These are phyloP conservation scores for Talaromyces verruculosus DNA, from an alignment of 2,329 filamentous ascomycete genomes.

Conservation along the genomic window DNA sequence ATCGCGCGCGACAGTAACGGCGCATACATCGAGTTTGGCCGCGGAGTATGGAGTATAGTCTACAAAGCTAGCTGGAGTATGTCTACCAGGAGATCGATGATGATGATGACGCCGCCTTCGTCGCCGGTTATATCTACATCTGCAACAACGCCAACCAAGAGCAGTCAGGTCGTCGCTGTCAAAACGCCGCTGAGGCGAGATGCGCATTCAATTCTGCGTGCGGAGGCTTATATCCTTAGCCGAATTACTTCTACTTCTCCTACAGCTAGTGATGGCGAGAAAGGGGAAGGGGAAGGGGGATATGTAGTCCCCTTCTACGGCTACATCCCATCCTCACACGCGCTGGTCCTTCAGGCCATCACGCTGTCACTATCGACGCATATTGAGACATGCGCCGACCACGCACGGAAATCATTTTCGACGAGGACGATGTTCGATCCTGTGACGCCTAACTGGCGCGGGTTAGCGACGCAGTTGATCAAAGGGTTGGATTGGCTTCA, in stretches of 20 bases:
- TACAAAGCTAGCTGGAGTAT: slow-evolving; percentile 41
- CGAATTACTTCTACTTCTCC: slow-evolving; percentile 26
- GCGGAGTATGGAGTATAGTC: slow-evolving; percentile 51
- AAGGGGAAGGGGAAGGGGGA: background rate
- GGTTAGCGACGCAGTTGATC: slow-evolving; percentile 44
- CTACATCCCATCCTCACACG: slow-evolving; percentile 38
- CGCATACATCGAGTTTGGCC: slow-evolving; percentile 42
- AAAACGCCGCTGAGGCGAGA: slow-evolving; percentile 46
- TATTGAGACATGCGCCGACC: slow-evolving; percentile 38
- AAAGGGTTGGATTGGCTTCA: slow-evolving; percentile 48
- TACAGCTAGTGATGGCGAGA: background rate
- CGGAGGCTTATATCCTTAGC: slow-evolving; percentile 44
- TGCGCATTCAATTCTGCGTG: slow-evolving; percentile 41
- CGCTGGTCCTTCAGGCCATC: slow-evolving; percentile 48
- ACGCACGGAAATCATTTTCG: slow-evolving; percentile 33
- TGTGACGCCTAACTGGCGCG: slow-evolving; percentile 45
- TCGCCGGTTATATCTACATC: slow-evolving; percentile 31
- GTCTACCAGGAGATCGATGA: slow-evolving; percentile 14
- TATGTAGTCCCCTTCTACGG: slow-evolving; percentile 48
- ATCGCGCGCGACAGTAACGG: slow-evolving; percentile 30
- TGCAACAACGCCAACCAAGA: background rate
- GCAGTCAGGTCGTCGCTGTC: slow-evolving; percentile 42
- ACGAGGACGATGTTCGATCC: slow-evolving; percentile 49
- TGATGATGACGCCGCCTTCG: slow-evolving; percentile 33
- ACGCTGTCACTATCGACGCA: slow-evolving; percentile 45